phyloP scores from a whole-genome alignment of 2,329 filamentous ascomycete species.

The Phyllosticta citrichinensis region DNA sequence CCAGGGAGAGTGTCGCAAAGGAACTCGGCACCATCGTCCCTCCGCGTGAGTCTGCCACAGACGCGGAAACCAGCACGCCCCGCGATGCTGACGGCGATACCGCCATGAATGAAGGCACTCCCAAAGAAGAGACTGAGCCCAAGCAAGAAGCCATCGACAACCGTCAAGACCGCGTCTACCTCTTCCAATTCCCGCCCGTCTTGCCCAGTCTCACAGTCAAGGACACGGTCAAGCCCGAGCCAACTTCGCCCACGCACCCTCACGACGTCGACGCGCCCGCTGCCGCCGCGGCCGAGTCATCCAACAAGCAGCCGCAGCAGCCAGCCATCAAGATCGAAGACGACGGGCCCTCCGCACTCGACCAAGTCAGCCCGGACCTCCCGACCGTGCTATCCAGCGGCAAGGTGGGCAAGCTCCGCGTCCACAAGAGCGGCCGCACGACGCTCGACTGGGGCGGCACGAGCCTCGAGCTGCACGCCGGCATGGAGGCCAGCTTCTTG shows the following conservation, averaged over 20 bases:
- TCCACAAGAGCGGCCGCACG: conserved; percentile 52
- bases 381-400: conserved; percentile 40
- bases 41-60: conserved; percentile 9
- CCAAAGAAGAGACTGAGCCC: not conserved
- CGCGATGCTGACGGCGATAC: conserved; percentile 33
- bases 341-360: conserved; percentile 14
- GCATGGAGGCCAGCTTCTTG: conserved; percentile 46
- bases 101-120: conserved; percentile 22
- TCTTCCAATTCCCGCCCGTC: conserved; percentile 55
- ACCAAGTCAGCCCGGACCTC: conserved; percentile 1
- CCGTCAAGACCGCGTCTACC: conserved; percentile 46
- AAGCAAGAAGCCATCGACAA: conserved; percentile 24
- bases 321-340: conserved; percentile 24
- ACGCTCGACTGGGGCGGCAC: conserved; percentile 55
- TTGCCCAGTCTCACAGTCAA: conserved; percentile 45
- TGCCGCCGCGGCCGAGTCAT: not conserved
- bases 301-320: not conserved
- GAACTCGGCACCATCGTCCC: conserved; percentile 35
- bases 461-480: conserved; percentile 47
- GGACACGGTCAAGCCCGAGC: conserved; percentile 18
- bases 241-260: conserved; percentile 9
- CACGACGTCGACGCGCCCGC: conserved; percentile 2
- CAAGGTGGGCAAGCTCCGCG: conserved; percentile 49
- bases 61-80: conserved; percentile 11
- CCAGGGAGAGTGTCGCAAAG: conserved; percentile 35